These are phyloP conservation scores for Zasmidium citrigriseum DNA, from an alignment of 2,329 filamentous ascomycete genomes.

Conservation along the genomic window DNA sequence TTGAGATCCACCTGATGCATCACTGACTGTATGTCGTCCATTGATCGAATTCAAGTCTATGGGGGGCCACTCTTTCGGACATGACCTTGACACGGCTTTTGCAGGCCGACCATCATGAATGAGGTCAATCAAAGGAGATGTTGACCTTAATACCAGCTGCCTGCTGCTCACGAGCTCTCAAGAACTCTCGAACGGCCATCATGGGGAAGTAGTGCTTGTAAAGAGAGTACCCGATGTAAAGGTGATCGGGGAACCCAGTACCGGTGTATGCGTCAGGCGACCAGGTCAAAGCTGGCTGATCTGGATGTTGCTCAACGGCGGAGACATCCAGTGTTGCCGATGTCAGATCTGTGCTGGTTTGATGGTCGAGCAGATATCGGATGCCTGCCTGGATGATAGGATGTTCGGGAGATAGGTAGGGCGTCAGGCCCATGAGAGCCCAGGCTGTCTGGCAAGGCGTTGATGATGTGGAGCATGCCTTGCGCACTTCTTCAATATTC, in stretches of 20 bases:
- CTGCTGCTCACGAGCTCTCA: background rate
- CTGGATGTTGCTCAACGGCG: no score
- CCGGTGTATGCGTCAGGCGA: background rate
- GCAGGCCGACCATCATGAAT: no score
- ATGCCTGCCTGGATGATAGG: background rate
- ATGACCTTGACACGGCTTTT: no score
- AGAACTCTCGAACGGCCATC: constrained; percentile 2
- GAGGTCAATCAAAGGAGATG: background rate
- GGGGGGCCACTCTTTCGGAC: no score
- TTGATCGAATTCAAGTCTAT: no score
- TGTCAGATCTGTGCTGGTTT: background rate
- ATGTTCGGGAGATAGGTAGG: background rate
- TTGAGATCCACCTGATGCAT: no score
- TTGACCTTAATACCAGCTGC: background rate
- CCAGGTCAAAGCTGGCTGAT: background rate
- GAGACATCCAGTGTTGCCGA: no score
- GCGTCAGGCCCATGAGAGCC: background rate
- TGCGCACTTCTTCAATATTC: no score
- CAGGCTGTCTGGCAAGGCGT: no score
- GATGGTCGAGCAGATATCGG: background rate
- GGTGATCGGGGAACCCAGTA: constrained; percentile 4
- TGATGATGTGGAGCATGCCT: no score
- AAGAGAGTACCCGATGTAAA: constrained; percentile 3
- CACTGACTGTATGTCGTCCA: no score
- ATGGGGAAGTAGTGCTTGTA: constrained; percentile 7